phyloP scores from a whole-genome alignment of 1,139 yeast species.

The Suhomyces chickasaworum region DNA sequence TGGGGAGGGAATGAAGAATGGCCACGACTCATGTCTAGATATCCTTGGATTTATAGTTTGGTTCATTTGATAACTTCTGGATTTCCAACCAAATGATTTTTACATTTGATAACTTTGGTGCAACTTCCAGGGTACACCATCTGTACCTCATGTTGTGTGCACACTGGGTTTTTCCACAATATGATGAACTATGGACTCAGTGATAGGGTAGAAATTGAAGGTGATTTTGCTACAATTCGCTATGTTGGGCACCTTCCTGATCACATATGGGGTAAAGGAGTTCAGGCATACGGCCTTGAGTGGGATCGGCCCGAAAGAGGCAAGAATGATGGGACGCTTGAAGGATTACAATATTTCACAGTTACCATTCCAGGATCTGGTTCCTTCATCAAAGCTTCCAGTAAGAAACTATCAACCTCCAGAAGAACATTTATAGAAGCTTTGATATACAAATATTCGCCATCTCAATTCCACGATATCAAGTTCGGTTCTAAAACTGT shows the following conservation, averaged over 20 bases:
- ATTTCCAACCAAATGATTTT: too few relatives aligned
- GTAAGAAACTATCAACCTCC: constrained; percentile 30
- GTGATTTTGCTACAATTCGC: constrained; percentile 46
- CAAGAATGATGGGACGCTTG: constrained; percentile 73
- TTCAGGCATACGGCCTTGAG: constrained; percentile 70
- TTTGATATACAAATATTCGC: constrained; percentile 48
- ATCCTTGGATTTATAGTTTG: too few relatives aligned
- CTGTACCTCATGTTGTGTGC: too few relatives aligned
- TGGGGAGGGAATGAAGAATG: too few relatives aligned
- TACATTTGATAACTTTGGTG: too few relatives aligned
- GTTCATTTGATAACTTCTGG: too few relatives aligned
- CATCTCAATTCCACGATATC: constrained; percentile 27
- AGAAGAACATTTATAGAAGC: constrained; percentile 49
- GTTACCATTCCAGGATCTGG: constrained; percentile 46
- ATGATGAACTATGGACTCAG: not conserved
- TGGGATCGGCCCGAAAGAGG: constrained; percentile 81
- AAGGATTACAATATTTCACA: constrained; percentile 62
- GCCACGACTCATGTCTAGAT: too few relatives aligned
- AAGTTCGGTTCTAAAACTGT: constrained; percentile 57
- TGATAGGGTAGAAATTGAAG: constrained; percentile 9
- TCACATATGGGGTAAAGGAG: constrained; percentile 55
- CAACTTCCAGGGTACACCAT: too few relatives aligned
- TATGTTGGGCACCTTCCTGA: constrained; percentile 55
- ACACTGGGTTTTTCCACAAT: not conserved
- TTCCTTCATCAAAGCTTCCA: constrained; percentile 60